Evolutionary conservation across 2,329 filamentous ascomycete species (phyloP), one percentile per base, ranked within the genome.

Genomic region (Trichothecium sympodiale): DNA sequence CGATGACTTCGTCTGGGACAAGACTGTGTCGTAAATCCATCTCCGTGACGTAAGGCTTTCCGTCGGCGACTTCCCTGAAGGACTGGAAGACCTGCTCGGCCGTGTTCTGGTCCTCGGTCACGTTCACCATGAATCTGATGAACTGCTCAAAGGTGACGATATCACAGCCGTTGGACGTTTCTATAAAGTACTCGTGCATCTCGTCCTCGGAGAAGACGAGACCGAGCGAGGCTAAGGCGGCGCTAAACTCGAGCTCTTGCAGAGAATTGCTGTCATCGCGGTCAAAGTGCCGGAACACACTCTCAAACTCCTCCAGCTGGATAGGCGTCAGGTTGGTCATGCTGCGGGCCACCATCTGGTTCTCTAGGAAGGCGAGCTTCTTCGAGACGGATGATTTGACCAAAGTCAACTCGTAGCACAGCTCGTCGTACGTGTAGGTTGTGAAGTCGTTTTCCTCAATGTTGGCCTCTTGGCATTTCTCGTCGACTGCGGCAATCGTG

Each of bases 371-470:
- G 30, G 83, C 81, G 38, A 96, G 74, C 62, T 98, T 98, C 68
- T 96, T 98, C 44, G 87, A 82, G 18, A 96, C 89, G 9, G 84
- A 91, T 20, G 83, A 81, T 55, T 87, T 88, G 38, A 96, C 91
- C 20, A 98, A 71, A 13, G 85, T 80, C 39, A 96, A 71, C 61
- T 98, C 91, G 61, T 98, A 98, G 41, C 79, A 78, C 29, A 98
- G 71, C 60, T 98, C 91, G 54, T 98, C 91, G 56, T 96, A 91
- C 8, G 89, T 94, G 61, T 96, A 96, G 8, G 89, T 96, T n/a
- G 91, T 98, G 58, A 91, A 96, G 64, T 98, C 91, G 59, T 98
- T 98, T 53, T 98, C 91, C 59, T 98, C 91, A 44, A 98, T 95
- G 56, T 98, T 96, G 42, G 91, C 91, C 64, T 96, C 89, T 41